Evolutionary conservation across 163 green algal genomes (phyloP).

Genomic region (Prototheca wickerhamii): DNA sequence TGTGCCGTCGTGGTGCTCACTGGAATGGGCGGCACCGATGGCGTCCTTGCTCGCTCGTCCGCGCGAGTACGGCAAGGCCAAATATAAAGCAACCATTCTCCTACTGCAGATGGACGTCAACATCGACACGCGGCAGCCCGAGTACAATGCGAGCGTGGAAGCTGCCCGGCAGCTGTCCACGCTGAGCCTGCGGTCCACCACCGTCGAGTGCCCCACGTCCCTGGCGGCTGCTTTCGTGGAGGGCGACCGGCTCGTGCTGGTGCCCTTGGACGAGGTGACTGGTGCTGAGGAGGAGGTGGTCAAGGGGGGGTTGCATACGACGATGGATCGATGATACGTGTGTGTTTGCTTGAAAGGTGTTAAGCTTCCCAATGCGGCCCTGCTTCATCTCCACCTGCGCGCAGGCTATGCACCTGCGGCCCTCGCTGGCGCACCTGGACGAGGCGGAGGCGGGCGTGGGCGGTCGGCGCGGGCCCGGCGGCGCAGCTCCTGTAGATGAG

Average conservation of each 20-base stretch:
- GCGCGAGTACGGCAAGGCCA: no score
- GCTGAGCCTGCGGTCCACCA: conserved; percentile 33
- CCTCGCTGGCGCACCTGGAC: conserved; percentile 52
- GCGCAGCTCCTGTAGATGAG: background rate
- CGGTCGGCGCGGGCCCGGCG: background rate
- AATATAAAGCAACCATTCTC: background rate
- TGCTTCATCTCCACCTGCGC: conserved; percentile 26
- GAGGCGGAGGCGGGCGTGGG: conserved; percentile 14
- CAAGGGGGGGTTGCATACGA: background rate
- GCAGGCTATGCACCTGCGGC: conserved; percentile 64
- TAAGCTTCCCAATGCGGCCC: background rate
- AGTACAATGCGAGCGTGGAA: conserved; percentile 40
- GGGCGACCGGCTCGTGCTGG: conserved; percentile 14
- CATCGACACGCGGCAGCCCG: conserved; percentile 40
- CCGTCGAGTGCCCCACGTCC: conserved; percentile 32
- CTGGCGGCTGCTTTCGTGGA: conserved; percentile 37
- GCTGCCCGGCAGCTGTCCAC: conserved; percentile 24
- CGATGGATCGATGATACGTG: no score
- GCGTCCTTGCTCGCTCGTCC: no score
- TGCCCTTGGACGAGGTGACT: conserved; percentile 17
- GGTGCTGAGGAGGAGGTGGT: background rate
- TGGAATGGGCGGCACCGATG: no score
- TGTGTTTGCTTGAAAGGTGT: no score
- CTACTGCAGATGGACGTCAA: conserved; percentile 53
- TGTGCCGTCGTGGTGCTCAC: no score